Percentiles rank a stretch among this genome's conserved stretches.
phyloP scores from a whole-genome alignment of 2,329 filamentous ascomycete species.

The Dendrostoma leiphaemia region DNA sequence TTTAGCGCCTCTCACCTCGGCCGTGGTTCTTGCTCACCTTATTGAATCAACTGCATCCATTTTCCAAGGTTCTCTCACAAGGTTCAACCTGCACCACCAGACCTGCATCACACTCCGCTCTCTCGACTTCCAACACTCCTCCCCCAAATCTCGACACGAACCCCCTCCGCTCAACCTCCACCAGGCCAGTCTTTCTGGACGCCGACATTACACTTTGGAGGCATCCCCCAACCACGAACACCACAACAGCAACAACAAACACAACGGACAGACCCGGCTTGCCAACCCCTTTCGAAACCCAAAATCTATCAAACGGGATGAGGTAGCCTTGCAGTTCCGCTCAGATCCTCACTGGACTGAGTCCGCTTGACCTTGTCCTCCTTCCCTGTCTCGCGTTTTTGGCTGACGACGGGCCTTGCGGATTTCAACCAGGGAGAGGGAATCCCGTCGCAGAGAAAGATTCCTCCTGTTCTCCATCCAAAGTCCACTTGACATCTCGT shows the following conservation, averaged over 20 bases:
- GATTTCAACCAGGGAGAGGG: background rate
- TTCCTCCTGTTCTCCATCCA: background rate
- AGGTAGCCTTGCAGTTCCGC: conserved; percentile 13
- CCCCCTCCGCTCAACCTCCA: background rate
- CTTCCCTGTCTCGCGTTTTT: background rate
- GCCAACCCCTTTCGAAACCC: background rate
- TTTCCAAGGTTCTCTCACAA: background rate
- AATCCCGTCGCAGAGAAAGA: background rate
- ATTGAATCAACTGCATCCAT: too few species aligned
- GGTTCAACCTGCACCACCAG: too few species aligned
- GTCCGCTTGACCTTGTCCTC: conserved; percentile 5
- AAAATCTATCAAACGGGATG: conserved; percentile 13
- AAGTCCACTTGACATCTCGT: background rate
- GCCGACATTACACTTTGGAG: too few species aligned
- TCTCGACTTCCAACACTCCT: background rate
- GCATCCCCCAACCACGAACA: too few species aligned
- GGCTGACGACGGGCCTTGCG: background rate
- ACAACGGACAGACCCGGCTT: background rate
- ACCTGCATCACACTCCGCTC: background rate
- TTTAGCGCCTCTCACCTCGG: background rate
- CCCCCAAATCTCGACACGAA: background rate
- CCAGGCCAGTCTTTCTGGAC: too few species aligned
- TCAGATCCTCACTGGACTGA: conserved; percentile 21
- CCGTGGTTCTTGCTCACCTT: background rate
- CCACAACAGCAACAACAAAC: background rate